A percentile compares a stretch with the other conserved stretches of the same genome.
Evolutionary conservation across 2,329 filamentous ascomycete species (phyloP).

Genomic region (Tolypocladium cylindrosporum): DNA sequence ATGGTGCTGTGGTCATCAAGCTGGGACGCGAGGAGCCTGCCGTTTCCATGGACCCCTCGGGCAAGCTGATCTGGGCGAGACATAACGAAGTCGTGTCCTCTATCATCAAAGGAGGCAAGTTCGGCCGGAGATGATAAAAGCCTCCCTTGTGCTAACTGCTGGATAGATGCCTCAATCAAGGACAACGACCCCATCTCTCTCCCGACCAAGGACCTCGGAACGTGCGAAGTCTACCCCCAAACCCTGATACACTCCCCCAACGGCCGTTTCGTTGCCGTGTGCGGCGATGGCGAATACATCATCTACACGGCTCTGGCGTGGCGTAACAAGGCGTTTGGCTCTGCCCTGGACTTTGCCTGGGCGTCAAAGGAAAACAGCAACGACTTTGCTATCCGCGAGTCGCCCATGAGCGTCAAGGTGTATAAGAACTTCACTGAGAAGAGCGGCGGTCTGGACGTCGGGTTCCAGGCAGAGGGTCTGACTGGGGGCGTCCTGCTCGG

Average conservation of each 20-base stretch:
- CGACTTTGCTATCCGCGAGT: constrained; percentile 95
- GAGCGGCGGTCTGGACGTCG: constrained; percentile 77
- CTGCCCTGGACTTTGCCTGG: constrained; percentile 94
- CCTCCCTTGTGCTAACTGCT: constrained; percentile 14
- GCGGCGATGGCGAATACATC: constrained; percentile 96
- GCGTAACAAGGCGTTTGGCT: constrained; percentile 95
- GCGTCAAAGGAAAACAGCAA: constrained; percentile 96
- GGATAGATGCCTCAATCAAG: constrained; percentile 64
- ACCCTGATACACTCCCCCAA: constrained; percentile 94
- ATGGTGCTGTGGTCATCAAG: constrained; percentile 95
- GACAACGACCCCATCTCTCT: constrained; percentile 81
- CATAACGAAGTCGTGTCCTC: constrained; percentile 93
- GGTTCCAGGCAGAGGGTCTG: constrained; percentile 88
- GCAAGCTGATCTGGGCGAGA: constrained; percentile 91
- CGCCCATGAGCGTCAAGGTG: constrained; percentile 85
- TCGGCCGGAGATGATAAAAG: not conserved
- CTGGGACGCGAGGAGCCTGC: constrained; percentile 95
- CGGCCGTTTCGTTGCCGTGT: constrained; percentile 69
- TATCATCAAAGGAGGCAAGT: constrained; percentile 74
- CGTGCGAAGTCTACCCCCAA: constrained; percentile 93
- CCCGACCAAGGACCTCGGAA: constrained; percentile 88
- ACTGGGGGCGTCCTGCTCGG: constrained; percentile 83
- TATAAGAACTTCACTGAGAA: constrained; percentile 98
- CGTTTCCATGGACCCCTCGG: constrained; percentile 92
- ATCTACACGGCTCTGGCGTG: constrained; percentile 96